These are phyloP conservation scores for Blastocystis sp. DNA, from an alignment of 352 stramenopile genomes.

Conservation along the genomic window DNA sequence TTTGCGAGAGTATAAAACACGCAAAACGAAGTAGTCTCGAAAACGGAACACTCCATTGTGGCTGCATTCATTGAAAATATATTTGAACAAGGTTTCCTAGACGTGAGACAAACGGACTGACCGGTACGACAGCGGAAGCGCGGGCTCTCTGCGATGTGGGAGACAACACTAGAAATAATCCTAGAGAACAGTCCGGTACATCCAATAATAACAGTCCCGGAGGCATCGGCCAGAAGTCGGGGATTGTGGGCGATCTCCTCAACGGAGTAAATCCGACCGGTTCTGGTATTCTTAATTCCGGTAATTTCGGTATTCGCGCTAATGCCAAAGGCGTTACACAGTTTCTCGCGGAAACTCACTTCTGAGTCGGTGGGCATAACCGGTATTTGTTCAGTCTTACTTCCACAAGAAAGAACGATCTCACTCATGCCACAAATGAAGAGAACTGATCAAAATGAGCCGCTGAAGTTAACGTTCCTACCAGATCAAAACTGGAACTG, in stretches of 20 bases:
- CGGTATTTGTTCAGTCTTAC: background rate
- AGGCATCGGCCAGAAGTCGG: background rate
- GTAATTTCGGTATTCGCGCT: background rate
- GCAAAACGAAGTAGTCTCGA: slow-evolving; percentile 37
- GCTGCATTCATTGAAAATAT: slow-evolving; percentile 46
- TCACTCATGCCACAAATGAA: slow-evolving; percentile 4
- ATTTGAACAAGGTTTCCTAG: slow-evolving; percentile 41
- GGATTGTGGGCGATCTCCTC: background rate
- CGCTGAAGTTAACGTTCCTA: slow-evolving; percentile 58
- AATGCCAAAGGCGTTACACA: background rate
- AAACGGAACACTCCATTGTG: slow-evolving; percentile 2
- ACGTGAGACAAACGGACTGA: background rate
- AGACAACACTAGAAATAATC: slow-evolving; percentile 10
- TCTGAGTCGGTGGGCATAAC: slow-evolving; percentile 13
- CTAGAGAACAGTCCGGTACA: background rate
- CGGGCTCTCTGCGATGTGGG: background rate
- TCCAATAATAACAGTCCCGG: slow-evolving; percentile 11
- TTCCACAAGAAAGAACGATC: slow-evolving; percentile 18
- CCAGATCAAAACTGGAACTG: background rate
- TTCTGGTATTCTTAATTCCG: background rate
- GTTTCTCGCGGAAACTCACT: slow-evolving; percentile 1
- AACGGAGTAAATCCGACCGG: slow-evolving; percentile 30
- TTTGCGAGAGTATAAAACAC: slow-evolving; percentile 45
- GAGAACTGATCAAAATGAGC: background rate
- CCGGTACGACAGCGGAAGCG: background rate